Conservation (phyloP, 805 yeast genomes). For the Saturnispora bothae region DNA sequence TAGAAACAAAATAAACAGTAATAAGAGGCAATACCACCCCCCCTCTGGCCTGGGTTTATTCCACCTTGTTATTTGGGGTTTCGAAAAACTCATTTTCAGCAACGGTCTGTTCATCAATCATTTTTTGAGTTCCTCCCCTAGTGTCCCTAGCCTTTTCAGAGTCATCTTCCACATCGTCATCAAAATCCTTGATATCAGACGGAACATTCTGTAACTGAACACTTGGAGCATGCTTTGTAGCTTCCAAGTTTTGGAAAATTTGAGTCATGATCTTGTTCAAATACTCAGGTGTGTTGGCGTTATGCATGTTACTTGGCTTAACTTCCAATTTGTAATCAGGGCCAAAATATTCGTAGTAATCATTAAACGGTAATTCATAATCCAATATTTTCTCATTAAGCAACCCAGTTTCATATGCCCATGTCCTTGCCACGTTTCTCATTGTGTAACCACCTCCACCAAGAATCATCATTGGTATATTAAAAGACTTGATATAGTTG, state of each 20-base stretch:
- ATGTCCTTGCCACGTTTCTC: constrained; percentile 88
- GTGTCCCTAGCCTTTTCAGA: constrained; percentile 70
- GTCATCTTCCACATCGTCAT: constrained; percentile 77
- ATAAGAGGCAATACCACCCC: not conserved
- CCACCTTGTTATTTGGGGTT: constrained; percentile 17
- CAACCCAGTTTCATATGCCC: constrained; percentile 91
- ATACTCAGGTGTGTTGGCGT: constrained; percentile 89
- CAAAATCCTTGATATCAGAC: constrained; percentile 74
- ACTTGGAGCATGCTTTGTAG: constrained; percentile 94
- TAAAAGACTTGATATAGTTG: constrained; percentile 72
- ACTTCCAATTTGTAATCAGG: constrained; percentile 95
- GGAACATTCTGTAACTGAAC: constrained; percentile 91
- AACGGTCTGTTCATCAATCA: constrained; percentile 64
- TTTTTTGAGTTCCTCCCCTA: constrained; percentile 81
- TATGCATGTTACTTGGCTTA: constrained; percentile 91
- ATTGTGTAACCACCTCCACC: constrained; percentile 99
- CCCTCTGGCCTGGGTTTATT: not conserved
- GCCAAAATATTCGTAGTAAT: constrained; percentile 93
- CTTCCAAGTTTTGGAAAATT: constrained; percentile 67
- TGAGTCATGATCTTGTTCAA: constrained; percentile 73
- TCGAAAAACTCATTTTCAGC: constrained; percentile 74
- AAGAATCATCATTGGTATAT: constrained; percentile 82
- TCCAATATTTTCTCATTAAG: constrained; percentile 72
- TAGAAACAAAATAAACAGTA: too few species aligned
- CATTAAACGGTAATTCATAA: constrained; percentile 78